Conservation (phyloP, 2,329 filamentous ascomycete genomes). For the Didymella arachidicola region DNA sequence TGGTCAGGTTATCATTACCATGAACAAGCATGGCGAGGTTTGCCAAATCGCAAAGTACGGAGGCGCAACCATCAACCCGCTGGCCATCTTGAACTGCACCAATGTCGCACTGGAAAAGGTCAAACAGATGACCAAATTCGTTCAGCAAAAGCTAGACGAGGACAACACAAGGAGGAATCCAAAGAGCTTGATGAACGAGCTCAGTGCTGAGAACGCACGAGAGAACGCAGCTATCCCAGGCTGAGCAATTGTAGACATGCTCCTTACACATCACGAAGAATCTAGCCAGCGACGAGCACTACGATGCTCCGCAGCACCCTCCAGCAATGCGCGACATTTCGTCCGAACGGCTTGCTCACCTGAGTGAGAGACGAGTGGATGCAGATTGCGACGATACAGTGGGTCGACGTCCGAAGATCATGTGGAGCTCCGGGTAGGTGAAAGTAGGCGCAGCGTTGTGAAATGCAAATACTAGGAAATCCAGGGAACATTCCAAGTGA, state of each 20-base stretch:
- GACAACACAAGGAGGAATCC: conserved; percentile 81
- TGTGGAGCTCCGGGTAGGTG: conserved; percentile 12
- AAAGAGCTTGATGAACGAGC: conserved; percentile 79
- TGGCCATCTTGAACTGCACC: conserved; percentile 78
- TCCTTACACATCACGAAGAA: conserved; percentile 26
- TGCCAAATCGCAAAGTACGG: conserved; percentile 92
- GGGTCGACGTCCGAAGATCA: conserved; percentile 12
- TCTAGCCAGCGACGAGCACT: conserved; percentile 21
- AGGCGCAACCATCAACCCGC: conserved; percentile 80
- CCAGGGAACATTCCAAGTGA: neutral
- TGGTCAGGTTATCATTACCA: conserved; percentile 78
- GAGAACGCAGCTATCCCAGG: conserved; percentile 50
- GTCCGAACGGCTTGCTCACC: conserved; percentile 24
- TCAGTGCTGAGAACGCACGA: conserved; percentile 85
- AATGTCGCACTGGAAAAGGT: conserved; percentile 78
- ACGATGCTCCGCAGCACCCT: conserved; percentile 8
- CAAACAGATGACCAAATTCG: conserved; percentile 76
- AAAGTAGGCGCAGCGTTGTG: conserved; percentile 12
- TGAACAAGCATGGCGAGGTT: conserved; percentile 89
- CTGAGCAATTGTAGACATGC: conserved; percentile 4
- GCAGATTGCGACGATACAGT: conserved; percentile 6
- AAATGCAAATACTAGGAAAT: conserved; percentile 10
- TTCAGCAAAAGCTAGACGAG: conserved; percentile 76
- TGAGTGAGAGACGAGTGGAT: conserved; percentile 2
- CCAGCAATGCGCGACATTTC: conserved; percentile 23